Conservation (phyloP, 2,329 filamentous ascomycete species). For the Hypomyces perniciosus region DNA sequence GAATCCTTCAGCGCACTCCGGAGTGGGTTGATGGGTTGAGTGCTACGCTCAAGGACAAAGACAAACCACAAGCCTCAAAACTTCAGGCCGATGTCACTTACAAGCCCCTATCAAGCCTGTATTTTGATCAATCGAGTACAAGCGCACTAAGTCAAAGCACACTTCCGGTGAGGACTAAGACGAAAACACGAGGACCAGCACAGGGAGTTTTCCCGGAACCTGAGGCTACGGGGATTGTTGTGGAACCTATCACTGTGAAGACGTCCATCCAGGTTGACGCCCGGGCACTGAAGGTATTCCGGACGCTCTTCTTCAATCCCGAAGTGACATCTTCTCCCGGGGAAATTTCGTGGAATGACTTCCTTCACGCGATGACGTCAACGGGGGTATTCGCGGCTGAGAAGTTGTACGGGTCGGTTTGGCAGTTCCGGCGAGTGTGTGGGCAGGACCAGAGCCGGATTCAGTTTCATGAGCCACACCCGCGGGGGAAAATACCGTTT, state of each 20-base stretch:
- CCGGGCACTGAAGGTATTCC: conserved; percentile 30
- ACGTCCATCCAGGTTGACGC: conserved; percentile 23
- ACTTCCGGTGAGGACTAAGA: conserved; percentile 6
- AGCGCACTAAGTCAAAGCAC: background rate
- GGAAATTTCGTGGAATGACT: conserved; percentile 48
- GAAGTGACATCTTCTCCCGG: conserved; percentile 32
- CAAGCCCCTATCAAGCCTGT: conserved; percentile 22
- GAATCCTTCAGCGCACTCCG: conserved; percentile 40
- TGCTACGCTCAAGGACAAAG: conserved; percentile 1
- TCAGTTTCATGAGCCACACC: conserved; percentile 57
- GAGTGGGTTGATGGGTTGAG: conserved; percentile 41
- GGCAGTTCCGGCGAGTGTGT: conserved; percentile 47
- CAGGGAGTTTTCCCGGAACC: background rate
- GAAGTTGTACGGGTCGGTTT: conserved; percentile 56
- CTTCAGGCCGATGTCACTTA: conserved; percentile 6
- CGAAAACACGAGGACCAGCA: conserved; percentile 15
- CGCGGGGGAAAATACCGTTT: conserved; percentile 45
- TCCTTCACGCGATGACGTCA: conserved; percentile 45
- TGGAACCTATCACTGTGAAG: background rate
- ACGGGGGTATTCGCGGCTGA: conserved; percentile 42
- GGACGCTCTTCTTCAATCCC: conserved; percentile 37
- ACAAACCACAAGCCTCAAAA: background rate
- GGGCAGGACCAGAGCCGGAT: conserved; percentile 43
- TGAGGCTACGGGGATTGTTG: background rate
- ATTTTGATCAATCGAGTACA: conserved; percentile 9